phyloP scores from a whole-genome alignment of 768 basidiomycete species.

The Pleurotus pulmonarius region DNA sequence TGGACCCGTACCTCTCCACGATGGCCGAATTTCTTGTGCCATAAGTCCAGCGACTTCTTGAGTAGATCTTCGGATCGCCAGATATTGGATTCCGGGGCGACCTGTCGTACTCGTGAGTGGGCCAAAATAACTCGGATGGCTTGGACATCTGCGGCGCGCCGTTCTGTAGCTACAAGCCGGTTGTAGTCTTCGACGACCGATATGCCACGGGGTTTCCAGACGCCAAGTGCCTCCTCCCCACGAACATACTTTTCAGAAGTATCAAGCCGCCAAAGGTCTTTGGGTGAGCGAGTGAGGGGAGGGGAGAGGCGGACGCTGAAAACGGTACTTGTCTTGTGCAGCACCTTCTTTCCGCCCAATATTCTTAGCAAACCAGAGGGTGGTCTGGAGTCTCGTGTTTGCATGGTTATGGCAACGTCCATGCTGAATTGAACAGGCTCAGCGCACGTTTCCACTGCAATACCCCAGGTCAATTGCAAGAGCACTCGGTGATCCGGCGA shows the following conservation, averaged over 20 bases:
- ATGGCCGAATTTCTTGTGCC: slow-evolving; percentile 82
- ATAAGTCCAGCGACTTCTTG: slow-evolving; percentile 65
- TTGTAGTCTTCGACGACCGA: slow-evolving; percentile 86
- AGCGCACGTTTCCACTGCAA: slow-evolving; percentile 78
- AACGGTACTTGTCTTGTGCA: slow-evolving; percentile 77
- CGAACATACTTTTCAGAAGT: slow-evolving; percentile 93
- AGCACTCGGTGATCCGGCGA: slow-evolving; percentile 73
- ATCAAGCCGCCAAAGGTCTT: slow-evolving; percentile 92
- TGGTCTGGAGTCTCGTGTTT: slow-evolving; percentile 79
- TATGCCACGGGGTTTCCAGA: slow-evolving; percentile 87
- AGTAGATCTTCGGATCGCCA: slow-evolving; percentile 71
- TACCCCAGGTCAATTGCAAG: slow-evolving; percentile 70
- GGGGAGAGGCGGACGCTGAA: slow-evolving; percentile 82
- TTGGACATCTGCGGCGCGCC: slow-evolving; percentile 84
- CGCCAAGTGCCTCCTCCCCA: slow-evolving; percentile 80
- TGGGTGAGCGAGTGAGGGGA: slow-evolving; percentile 78
- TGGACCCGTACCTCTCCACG: slow-evolving; percentile 57
- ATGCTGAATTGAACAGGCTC: slow-evolving; percentile 87
- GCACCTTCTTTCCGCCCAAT: slow-evolving; percentile 72
- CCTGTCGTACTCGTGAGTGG: slow-evolving; percentile 44
- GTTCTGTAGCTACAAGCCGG: slow-evolving; percentile 67
- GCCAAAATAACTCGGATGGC: slow-evolving; percentile 78
- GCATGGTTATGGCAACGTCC: slow-evolving; percentile 84
- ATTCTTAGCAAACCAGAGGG: slow-evolving; percentile 76
- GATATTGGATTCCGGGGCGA: slow-evolving; percentile 47